Base-by-base conservation (phyloP, 192 early-diverging fungal species). In the Coemansia sp. region DNA sequence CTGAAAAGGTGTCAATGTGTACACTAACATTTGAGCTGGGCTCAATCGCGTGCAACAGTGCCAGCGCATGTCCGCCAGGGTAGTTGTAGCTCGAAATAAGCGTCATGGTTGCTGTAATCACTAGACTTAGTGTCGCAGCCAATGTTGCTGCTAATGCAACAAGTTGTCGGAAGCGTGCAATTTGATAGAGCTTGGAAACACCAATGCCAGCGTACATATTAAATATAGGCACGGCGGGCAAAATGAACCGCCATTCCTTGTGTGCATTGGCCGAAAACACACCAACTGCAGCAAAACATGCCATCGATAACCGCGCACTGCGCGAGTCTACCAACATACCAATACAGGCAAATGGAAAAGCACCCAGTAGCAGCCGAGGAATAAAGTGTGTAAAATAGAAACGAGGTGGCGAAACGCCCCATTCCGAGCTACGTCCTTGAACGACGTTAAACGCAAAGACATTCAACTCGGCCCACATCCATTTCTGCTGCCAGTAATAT, bases 211-310 rank as follows among this genome's bases (percentile, higher is more conserved):
- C 91, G 56, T 83, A 86, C 4, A 85, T 38, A 59, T 94, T 94
- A 54, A 93, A 64, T 3, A 97, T 64, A 0, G 95, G 95, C 12
- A 98, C 81, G 13, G 85, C 83, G 23, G 95, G 93, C 3, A 96
- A 70, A 1, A 98, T 85, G 69, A 98, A 98, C 13, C 96, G 82
- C 93, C 93, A 95, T 66, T 98, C 96, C 72, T 98, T 98, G 75
- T 98, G 96, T 12, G 85, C 84, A 38, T 94, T 81, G 24, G 85
- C 78, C 16, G 93, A 95, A 55, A 93, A 92, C 3, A 86, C 26
- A 3, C 62, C 52, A 11, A 94, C 81, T 61, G 87, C 92, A 1
- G 79, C 68, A 3, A 83, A 9, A 3, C 76, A 78, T 0, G 91
- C 89, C 11, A 75, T 32, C 4, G 90, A 68, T 9, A 90, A 71